A percentile compares a stretch with the other conserved stretches of the same genome.
Conservation (phyloP, 2,329 filamentous ascomycete genomes). For the Epichloe typhina region DNA sequence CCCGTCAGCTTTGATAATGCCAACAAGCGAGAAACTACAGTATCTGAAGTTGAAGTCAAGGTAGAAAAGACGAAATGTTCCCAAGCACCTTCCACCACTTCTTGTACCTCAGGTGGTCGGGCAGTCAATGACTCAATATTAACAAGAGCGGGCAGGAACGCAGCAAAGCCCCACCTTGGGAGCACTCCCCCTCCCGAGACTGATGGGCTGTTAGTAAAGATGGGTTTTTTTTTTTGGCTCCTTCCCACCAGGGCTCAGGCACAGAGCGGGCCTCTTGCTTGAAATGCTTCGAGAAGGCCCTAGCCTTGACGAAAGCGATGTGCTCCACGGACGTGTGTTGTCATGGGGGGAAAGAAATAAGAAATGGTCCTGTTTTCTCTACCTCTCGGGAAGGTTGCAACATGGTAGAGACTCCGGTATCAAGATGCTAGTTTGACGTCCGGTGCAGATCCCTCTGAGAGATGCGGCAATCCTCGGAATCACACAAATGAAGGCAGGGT, state of each 20-base stretch:
- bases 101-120: constrained; percentile 4
- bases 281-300: not conserved
- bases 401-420: not conserved
- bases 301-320: not conserved
- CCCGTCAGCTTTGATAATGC: not conserved
- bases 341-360: too few species aligned
- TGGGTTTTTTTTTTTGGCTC: not conserved
- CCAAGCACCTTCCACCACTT: not conserved
- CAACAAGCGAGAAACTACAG: not conserved
- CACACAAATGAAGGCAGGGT: not conserved
- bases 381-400: not conserved
- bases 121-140: not conserved
- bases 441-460: not conserved
- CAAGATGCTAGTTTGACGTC: not conserved
- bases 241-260: not conserved
- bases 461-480: constrained; percentile 3
- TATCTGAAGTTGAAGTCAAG: not conserved
- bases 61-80: not conserved
- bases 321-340: not conserved
- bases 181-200: not conserved
- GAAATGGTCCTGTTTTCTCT: not conserved
- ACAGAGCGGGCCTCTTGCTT: not conserved
- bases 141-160: constrained; percentile 1
- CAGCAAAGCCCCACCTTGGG: constrained; percentile 2
- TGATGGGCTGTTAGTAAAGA: not conserved